Evolutionary conservation across 2,329 filamentous ascomycete genomes (phyloP), one percentile per base, ranked within the genome.

Genomic region (Pseudogymnoascus verrucosus): DNA sequence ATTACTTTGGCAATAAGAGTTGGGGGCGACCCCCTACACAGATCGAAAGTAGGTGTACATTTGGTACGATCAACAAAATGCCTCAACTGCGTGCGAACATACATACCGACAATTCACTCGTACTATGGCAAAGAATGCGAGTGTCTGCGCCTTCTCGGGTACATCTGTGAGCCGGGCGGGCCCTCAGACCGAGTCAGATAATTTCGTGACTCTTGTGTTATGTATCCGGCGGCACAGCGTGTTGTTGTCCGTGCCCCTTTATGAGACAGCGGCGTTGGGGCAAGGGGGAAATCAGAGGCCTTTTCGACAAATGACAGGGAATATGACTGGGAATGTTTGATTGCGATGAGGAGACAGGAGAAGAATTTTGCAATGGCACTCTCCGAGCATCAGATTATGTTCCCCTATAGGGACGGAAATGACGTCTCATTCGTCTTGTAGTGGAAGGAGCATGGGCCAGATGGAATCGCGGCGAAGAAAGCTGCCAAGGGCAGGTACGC

Each of bases 221-320:
- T 57, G 51, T 57, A 57, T 57, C 28, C 51, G n/a, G 51, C 51
- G 28, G 28, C 51, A 57, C 51, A 57, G 51, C n/a, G 51, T 19
- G 51, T 57, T 57, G 28, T 57, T 57, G 51, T 57, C 51, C 51
- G 51, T 57, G 51, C 51, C 51, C 51, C 51, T 57, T 57, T 57
- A 57, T 57, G 51, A 57, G 51, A 57, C 51, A 57, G 16, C 51
- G 51, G 51, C 51, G 51, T 19, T 19, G 26, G 26, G 51, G n/a
- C 26, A 57, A 57, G 51, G 51, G 47, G 51, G 51, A 57, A 57
- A 57, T 28, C 51, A 57, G 28, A 19, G 26, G 10, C 26, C 14
- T 57, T 57, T 57, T 57, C 26, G 16, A 57, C 28, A 57, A 57
- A 4, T 57, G 51, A 57, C 51, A 57, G 51, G 51, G 51, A 57